Evolutionary conservation across 257 asterid species (phyloP).

Genomic region (Penstemon davidsonii): DNA sequence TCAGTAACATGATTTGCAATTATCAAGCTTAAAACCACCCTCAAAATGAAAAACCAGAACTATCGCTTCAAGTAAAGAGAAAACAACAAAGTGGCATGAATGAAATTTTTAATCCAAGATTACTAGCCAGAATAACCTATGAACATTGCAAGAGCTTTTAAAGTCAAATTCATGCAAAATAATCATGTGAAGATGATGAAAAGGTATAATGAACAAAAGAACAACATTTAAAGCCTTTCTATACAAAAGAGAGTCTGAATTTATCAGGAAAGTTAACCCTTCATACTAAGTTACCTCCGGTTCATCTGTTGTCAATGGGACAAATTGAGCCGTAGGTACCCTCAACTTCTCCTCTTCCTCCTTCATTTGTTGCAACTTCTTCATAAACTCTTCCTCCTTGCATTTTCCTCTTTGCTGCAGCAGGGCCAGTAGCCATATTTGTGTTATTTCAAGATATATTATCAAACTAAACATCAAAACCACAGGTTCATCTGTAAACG

Average conservation of each 20-base stretch:
- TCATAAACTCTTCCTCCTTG: conserved; percentile 82
- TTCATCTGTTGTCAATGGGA: conserved; percentile 97
- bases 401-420: conserved; percentile 82
- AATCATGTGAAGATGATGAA: neutral
- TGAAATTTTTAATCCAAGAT: neutral
- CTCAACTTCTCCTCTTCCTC: conserved; percentile 83
- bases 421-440: conserved; percentile 25
- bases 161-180: neutral
- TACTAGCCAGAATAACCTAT: conserved; percentile 11
- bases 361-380: conserved; percentile 64
- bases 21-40: neutral
- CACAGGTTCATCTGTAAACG: neutral
- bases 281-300: conserved; percentile 67
- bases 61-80: neutral
- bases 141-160: neutral
- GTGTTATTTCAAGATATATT: conserved; percentile 24
- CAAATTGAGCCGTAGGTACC: conserved; percentile 91
- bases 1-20: neutral
- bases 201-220: neutral
- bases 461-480: conserved; percentile 10
- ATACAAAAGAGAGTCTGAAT: conserved; percentile 2
- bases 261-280: neutral
- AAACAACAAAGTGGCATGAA: neutral
- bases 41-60: neutral
- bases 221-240: neutral